Evolutionary conservation across 257 asterid genomes (phyloP).

Genomic region (Fraxinus quadrangulata): DNA sequence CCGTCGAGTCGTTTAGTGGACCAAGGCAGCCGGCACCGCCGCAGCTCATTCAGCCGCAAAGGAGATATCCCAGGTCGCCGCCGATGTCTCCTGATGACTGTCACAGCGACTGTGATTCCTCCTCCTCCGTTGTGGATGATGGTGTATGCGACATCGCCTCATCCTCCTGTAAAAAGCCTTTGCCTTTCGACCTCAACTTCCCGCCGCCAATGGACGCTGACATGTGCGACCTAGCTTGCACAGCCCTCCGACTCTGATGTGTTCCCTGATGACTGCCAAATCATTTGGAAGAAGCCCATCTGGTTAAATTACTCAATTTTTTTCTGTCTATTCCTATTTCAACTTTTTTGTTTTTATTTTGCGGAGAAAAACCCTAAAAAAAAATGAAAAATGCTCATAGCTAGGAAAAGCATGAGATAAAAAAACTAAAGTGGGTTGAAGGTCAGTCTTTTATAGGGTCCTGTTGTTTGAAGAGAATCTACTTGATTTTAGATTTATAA

Average conservation of each 20-base stretch:
- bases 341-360: constrained; percentile 16
- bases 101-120: constrained; percentile 63
- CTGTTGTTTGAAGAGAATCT: constrained; percentile 42
- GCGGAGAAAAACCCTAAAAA: constrained; percentile 13
- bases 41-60: constrained; percentile 31
- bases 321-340: not conserved
- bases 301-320: constrained; percentile 30
- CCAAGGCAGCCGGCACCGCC: constrained; percentile 47
- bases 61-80: constrained; percentile 69
- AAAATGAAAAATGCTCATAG: constrained; percentile 26
- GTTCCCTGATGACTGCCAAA: constrained; percentile 23
- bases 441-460: constrained; percentile 34
- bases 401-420: constrained; percentile 21
- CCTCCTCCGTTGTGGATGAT: constrained; percentile 57
- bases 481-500: constrained; percentile 40
- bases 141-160: constrained; percentile 48
- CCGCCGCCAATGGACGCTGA: constrained; percentile 37
- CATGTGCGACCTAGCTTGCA: constrained; percentile 36
- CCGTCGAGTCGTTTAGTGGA: constrained; percentile 76
- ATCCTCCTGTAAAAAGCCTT: constrained; percentile 38
- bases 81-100: constrained; percentile 68
- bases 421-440: constrained; percentile 5
- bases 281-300: constrained; percentile 22
- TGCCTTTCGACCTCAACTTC: constrained; percentile 53
- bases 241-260: constrained; percentile 50